Evolutionary conservation across 331 rosid genomes (phyloP), one percentile per base, ranked within the genome.

Genomic region (Prunus yedoensis): DNA sequence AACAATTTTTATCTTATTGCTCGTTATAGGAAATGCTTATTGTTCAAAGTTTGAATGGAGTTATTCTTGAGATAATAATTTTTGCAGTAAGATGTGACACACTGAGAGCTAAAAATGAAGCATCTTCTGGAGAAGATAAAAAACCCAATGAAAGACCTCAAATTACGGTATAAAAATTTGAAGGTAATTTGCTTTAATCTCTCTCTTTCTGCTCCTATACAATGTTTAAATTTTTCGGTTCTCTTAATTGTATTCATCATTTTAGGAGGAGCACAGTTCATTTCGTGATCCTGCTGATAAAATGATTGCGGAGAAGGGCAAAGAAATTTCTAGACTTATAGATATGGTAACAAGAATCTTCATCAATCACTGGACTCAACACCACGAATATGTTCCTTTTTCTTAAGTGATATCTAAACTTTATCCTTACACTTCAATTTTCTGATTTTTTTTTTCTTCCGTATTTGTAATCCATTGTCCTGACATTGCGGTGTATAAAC

Each of bases 261-360:
- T 63, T 80, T 81, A 95, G 98, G 97, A 89, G 73, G 99, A 92
- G 85, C 94, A 92, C 82, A 76, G 81, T 80, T 88, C 98, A 59
- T 91, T 92, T 79, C 94, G 91, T 27, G 88, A 89, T 88, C 96
- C 91, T 80, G 96, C 98, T 73, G 97, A 92, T 85, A 87, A 78
- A 85, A 90, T 89, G 96, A 92, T 89, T 14, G 96, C 81, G 84
- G 98, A 95, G 77, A 95, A 92, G 88, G 99, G 91, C 71, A 83
- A 50, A 56, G 96, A 92, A 86, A 89, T 95, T 84, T 88, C 94
- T 71, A 88, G 89, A 88, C 96, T 95, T 70, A 16, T 86, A 51
- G 94, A 90, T 27, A 27, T 70, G 97, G 89, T 66, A 95, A 88
- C 75, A 88, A 88, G 80, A 83, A 82, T 83, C 96, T 92, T 65